These are phyloP conservation scores for Coniochaeta sp. DNA, from an alignment of 2,329 filamentous ascomycete genomes.

Conservation along the genomic window DNA sequence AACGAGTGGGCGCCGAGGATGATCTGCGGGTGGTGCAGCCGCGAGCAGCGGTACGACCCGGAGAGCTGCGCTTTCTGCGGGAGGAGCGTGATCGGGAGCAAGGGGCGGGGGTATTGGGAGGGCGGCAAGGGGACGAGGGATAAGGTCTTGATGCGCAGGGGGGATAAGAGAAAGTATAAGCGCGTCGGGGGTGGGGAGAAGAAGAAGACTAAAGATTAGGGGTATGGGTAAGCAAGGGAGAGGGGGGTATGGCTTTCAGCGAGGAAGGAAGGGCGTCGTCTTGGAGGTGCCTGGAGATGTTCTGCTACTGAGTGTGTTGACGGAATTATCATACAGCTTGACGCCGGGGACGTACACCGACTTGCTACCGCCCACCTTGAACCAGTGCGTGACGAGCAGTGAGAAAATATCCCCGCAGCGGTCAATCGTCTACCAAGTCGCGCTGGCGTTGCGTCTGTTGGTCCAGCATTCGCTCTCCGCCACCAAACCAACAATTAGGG, in stretches of 20 bases:
- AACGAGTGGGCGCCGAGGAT: conserved; percentile 80
- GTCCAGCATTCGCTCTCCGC: background rate
- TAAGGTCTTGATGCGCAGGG: conserved; percentile 62
- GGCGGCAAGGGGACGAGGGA: conserved; percentile 78
- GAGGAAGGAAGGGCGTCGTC: too few species aligned
- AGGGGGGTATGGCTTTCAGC: too few species aligned
- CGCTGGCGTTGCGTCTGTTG: background rate
- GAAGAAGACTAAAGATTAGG: background rate
- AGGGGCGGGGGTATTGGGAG: conserved; percentile 73
- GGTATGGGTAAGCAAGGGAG: background rate
- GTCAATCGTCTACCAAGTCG: background rate
- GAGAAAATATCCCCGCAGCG: background rate
- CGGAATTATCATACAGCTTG: too few species aligned
- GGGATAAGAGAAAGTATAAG: conserved; percentile 69
- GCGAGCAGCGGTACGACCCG: conserved; percentile 72
- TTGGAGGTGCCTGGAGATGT: too few species aligned
- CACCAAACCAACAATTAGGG: background rate
- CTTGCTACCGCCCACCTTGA: too few species aligned
- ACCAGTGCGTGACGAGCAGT: too few species aligned
- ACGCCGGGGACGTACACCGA: too few species aligned
- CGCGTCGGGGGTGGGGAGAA: conserved; percentile 36
- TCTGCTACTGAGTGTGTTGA: too few species aligned
- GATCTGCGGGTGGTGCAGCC: conserved; percentile 73
- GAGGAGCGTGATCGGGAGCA: conserved; percentile 57
- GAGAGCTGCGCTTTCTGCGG: conserved; percentile 72